phyloP scores from a whole-genome alignment of 2,329 filamentous ascomycete species.

The Aaosphaeria pasadenensis region DNA sequence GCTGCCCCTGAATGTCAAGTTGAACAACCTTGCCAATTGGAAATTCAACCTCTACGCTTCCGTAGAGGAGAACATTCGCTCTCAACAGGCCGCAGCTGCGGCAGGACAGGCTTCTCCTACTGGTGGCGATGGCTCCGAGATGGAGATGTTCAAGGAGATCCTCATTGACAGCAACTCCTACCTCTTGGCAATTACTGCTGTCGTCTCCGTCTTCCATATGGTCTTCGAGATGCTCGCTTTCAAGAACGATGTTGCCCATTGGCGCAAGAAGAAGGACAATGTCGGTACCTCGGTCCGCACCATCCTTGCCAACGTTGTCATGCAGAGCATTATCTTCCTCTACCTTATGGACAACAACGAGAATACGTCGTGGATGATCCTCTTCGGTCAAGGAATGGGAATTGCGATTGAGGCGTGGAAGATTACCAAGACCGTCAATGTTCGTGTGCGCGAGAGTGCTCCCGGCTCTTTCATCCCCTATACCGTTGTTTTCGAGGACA shows the following conservation, averaged over 20 bases:
- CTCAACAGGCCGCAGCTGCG: constrained; percentile 74
- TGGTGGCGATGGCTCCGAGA: constrained; percentile 85
- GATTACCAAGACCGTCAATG: constrained; percentile 90
- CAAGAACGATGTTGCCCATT: constrained; percentile 95
- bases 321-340: constrained; percentile 93
- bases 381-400: constrained; percentile 86
- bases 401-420: constrained; percentile 85
- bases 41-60: constrained; percentile 83
- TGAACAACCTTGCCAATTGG: constrained; percentile 81
- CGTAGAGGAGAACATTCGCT: constrained; percentile 83
- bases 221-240: constrained; percentile 95
- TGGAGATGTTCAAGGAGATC: constrained; percentile 96
- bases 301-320: constrained; percentile 95
- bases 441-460: constrained; percentile 69
- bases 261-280: constrained; percentile 99
- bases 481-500: constrained; percentile 85
- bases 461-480: constrained; percentile 74
- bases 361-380: constrained; percentile 98
- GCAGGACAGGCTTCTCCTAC: constrained; percentile 67
- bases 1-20: constrained; percentile 76
- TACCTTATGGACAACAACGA: constrained; percentile 97
- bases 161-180: constrained; percentile 92
- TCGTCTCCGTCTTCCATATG: constrained; percentile 88
- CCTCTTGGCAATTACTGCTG: constrained; percentile 76
- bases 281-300: constrained; percentile 94